Evolutionary conservation across 2,329 filamentous ascomycete species (phyloP).

Genomic region (Immersiporthe knoxdaviesiana): DNA sequence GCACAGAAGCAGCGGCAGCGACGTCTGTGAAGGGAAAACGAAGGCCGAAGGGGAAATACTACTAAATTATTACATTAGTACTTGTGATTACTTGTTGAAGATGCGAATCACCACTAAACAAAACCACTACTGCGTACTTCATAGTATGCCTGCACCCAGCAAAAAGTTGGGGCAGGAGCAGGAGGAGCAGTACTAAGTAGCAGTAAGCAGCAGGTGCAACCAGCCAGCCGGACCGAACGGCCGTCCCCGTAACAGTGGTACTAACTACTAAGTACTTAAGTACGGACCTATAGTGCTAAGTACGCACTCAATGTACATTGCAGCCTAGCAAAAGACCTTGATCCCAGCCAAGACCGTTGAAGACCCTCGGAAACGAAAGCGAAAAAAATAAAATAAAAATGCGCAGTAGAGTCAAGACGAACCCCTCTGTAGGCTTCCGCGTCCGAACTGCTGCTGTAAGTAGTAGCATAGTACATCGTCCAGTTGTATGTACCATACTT

Average conservation of each 20-base stretch:
- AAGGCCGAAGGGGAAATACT: not conserved
- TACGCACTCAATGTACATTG: too few relatives aligned
- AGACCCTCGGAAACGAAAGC: not conserved
- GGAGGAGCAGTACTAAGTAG: too few relatives aligned
- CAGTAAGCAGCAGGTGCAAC: not conserved
- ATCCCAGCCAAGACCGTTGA: not conserved
- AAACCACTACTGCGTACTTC: too few relatives aligned
- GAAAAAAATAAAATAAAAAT: not conserved
- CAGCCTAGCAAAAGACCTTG: not conserved
- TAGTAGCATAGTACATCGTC: too few relatives aligned
- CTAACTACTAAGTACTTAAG: too few relatives aligned
- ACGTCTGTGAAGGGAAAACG: conserved; percentile 6
- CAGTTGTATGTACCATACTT: too few relatives aligned
- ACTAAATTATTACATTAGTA: not conserved
- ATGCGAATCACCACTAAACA: not conserved
- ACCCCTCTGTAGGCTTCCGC: not conserved
- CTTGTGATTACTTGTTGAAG: not conserved
- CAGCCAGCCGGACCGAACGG: not conserved
- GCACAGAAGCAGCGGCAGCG: not conserved
- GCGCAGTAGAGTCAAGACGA: not conserved
- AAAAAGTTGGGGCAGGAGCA: not conserved
- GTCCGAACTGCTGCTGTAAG: too few relatives aligned
- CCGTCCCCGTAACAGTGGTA: not conserved
- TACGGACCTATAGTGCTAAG: too few relatives aligned
- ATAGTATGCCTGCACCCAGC: not conserved